A percentile compares a stretch with the other conserved stretches of the same genome.
These are phyloP conservation scores for Pleurotus pulmonarius DNA, from an alignment of 768 basidiomycete genomes.

Conservation along the genomic window DNA sequence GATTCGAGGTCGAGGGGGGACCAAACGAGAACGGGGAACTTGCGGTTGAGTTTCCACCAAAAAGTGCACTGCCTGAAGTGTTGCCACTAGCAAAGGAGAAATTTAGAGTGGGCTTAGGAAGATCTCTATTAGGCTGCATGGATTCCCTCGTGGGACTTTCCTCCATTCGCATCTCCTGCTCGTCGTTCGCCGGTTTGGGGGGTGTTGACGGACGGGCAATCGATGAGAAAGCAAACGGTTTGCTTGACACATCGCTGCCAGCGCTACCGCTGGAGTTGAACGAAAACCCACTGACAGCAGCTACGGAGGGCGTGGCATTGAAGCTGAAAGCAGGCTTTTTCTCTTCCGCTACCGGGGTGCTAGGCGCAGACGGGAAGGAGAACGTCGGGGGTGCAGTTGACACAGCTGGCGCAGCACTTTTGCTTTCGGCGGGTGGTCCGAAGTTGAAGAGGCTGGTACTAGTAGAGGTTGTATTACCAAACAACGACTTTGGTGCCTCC, in stretches of 20 bases:
- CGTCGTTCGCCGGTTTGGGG: constrained; percentile 44
- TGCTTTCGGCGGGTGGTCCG: constrained; percentile 3
- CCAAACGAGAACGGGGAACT: constrained; percentile 48
- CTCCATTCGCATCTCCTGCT: constrained; percentile 74
- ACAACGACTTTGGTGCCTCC: constrained; percentile 40
- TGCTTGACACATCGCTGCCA: constrained; percentile 40
- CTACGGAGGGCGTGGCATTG: constrained; percentile 34
- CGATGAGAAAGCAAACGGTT: constrained; percentile 47
- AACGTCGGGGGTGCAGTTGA: constrained; percentile 30
- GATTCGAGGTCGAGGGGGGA: constrained; percentile 26
- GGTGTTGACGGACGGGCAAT: constrained; percentile 57
- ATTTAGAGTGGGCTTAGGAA: constrained; percentile 4
- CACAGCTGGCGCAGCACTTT: constrained; percentile 11
- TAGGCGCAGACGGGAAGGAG: constrained; percentile 38
- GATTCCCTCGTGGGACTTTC: constrained; percentile 70
- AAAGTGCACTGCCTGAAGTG: constrained; percentile 1
- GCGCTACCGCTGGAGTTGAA: constrained; percentile 39
- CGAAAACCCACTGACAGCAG: constrained; percentile 34
- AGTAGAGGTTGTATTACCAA: constrained; percentile 19
- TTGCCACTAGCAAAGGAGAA: background rate
- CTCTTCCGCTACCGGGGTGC: constrained; percentile 27
- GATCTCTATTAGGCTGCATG: constrained; percentile 37
- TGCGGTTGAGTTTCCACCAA: constrained; percentile 28
- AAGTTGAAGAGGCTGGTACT: constrained; percentile 12
- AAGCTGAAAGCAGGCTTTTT: constrained; percentile 38